Conservation (phyloP, 306 rosid genomes). For the Cercis canadensis region DNA sequence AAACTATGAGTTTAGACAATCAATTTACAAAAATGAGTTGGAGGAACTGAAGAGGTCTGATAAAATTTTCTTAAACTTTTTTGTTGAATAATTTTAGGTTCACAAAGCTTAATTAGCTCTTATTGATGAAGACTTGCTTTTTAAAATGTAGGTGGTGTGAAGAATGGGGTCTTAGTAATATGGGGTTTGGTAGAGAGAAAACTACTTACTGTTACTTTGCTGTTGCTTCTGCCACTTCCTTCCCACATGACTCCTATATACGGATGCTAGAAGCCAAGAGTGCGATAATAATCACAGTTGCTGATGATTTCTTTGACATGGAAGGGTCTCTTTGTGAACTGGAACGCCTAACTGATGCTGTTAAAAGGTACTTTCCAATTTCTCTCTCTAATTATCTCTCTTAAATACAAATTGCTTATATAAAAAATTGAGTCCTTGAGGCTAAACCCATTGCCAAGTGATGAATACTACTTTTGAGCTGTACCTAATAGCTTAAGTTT, state of each 20-base stretch:
- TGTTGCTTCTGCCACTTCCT: constrained; percentile 25
- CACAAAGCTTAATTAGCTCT: not conserved
- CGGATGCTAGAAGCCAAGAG: constrained; percentile 35
- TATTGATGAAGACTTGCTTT: too few relatives aligned
- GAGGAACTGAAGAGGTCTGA: constrained; percentile 48
- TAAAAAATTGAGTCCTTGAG: too few relatives aligned
- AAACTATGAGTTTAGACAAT: constrained; percentile 49
- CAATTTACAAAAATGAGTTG: constrained; percentile 49
- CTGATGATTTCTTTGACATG: constrained; percentile 50
- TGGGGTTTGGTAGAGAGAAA: constrained; percentile 52
- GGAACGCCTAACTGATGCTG: constrained; percentile 33
- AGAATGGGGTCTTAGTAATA: constrained; percentile 34
- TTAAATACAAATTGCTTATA: too few relatives aligned
- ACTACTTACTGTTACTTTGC: constrained; percentile 44
- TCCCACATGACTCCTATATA: constrained; percentile 33
- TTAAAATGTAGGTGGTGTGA: constrained; percentile 39
- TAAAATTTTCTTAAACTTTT: not conserved
- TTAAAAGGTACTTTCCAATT: not conserved
- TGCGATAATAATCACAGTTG: constrained; percentile 44
- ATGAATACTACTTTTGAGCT: too few relatives aligned
- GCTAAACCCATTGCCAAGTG: too few relatives aligned
- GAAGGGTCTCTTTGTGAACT: constrained; percentile 41
- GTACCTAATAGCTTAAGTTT: too few relatives aligned
- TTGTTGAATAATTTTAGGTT: too few relatives aligned
- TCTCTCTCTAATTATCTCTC: too few relatives aligned